Base-by-base conservation (phyloP, 768 basidiomycete genomes). In the Boletus reticuloceps region DNA sequence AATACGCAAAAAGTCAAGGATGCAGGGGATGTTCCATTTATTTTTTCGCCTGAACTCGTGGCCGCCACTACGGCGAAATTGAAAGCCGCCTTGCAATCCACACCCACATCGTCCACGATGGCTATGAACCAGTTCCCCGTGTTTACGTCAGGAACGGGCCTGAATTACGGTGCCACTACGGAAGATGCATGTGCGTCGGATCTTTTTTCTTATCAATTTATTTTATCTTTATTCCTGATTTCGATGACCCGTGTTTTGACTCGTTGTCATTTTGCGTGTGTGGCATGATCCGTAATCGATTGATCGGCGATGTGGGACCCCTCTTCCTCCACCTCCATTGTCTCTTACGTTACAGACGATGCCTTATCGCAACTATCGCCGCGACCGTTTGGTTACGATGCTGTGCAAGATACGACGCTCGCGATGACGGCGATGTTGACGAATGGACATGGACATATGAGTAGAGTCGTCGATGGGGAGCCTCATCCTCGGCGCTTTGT, bases 11-110 rank as follows among this genome's bases (percentile, higher is more conserved):
- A 44, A 16, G 60, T 61, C 55, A 69, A 67, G 54, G 69, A 70
- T 27, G 69, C 70, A 1, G 69, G 69, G 1, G 69, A 70, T 37
- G 64, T 64, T 11, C 69, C 69, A 0, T 70, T 70, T n/a, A 67
- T 70, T 3, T 69, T 71, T 25, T 71, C 67, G 2, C 51, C 67
- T 2, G 69, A 70, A n/a, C 58, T 67, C 7, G 69, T 69, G 53
- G 69, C 67, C 16, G 69, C 53, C 0, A 65, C 69, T 4, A 64
- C 69, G 6, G 69, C 69, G 20, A 70, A 60, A 13, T 51, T 70
- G 12, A 56, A 70, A 20, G 68, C 66, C 1, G 68, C 47, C 1
- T 32, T 69, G 19, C 69, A 70, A 44, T 58, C 57, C 3, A 58
- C 62, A 0, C 45, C 53, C 6, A 14, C 63, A 9, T 47, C 63